A percentile compares a stretch with the other conserved stretches of the same genome.
Conservation (phyloP, 2,329 filamentous ascomycete species). For the Aspergillus fumigatiaffinis region DNA sequence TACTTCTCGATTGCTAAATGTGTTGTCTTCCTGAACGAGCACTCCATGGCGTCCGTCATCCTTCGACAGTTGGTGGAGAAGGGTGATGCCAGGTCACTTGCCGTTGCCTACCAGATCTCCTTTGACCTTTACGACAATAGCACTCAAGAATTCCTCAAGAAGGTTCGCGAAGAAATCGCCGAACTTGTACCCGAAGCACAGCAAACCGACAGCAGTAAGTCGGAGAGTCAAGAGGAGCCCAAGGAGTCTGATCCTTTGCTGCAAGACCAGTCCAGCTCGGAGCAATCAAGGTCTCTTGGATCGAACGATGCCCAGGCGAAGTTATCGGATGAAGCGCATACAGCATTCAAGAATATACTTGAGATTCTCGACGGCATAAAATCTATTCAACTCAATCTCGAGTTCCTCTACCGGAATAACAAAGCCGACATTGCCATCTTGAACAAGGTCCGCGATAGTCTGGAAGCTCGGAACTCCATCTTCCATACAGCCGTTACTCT, state of each 20-base stretch:
- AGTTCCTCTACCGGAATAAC: slow-evolving; percentile 95
- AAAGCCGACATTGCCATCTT: slow-evolving; percentile 86
- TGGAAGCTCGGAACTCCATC: slow-evolving; percentile 95
- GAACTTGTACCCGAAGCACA: slow-evolving; percentile 42
- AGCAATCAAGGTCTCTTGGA: slow-evolving; percentile 35
- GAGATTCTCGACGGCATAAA: slow-evolving; percentile 79
- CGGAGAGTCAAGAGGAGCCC: slow-evolving; percentile 51
- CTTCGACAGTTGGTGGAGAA: slow-evolving; percentile 76
- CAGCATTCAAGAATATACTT: slow-evolving; percentile 55
- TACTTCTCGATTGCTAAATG: slow-evolving; percentile 98
- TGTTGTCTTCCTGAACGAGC: slow-evolving; percentile 90
- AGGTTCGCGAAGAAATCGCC: slow-evolving; percentile 78
- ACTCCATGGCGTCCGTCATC: slow-evolving; percentile 84
- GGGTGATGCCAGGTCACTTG: slow-evolving; percentile 71
- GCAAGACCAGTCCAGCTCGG: slow-evolving; percentile 44
- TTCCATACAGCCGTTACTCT: slow-evolving; percentile 98
- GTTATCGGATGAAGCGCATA: slow-evolving; percentile 48
- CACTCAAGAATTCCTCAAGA: slow-evolving; percentile 91
- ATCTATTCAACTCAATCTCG: slow-evolving; percentile 89
- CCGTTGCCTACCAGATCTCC: slow-evolving; percentile 92
- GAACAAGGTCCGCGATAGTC: slow-evolving; percentile 92
- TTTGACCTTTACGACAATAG: slow-evolving; percentile 99
- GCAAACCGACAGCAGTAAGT: slow-evolving; percentile 41
- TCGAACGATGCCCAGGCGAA: slow-evolving; percentile 40
- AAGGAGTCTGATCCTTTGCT: slow-evolving; percentile 58